phyloP scores from a whole-genome alignment of 257 asterid species.

The Solanum pinnatisectum region DNA sequence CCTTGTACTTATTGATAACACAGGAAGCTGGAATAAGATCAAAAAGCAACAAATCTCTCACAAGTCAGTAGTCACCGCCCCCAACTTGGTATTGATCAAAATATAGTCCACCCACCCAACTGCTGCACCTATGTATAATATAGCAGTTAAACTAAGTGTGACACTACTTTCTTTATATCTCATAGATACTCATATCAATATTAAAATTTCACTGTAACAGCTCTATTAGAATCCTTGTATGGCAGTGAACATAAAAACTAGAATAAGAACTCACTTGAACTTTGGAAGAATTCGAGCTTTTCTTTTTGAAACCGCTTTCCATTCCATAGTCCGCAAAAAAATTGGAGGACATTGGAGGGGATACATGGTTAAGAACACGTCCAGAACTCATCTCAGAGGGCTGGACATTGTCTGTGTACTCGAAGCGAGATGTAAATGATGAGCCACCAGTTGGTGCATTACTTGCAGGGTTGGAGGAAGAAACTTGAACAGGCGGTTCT shows the following conservation, averaged over 20 bases:
- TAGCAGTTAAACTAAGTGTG: neutral
- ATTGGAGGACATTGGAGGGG: conserved; percentile 56
- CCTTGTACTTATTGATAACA: neutral
- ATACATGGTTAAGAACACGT: conserved; percentile 52
- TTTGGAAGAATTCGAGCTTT: conserved; percentile 55
- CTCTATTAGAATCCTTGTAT: neutral
- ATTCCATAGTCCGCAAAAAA: conserved; percentile 89
- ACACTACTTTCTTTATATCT: neutral
- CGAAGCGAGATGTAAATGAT: conserved; percentile 67
- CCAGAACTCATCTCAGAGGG: conserved; percentile 63
- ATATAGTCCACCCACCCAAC: neutral
- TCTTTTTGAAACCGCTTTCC: conserved; percentile 82
- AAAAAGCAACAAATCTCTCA: neutral
- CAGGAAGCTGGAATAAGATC: neutral
- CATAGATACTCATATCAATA: neutral
- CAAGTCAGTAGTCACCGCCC: neutral
- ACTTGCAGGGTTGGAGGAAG: conserved; percentile 38
- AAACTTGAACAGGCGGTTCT: conserved; percentile 58
- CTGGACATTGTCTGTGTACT: conserved; percentile 62
- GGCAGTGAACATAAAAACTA: neutral
- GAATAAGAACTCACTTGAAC: conserved; percentile 46
- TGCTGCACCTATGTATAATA: neutral
- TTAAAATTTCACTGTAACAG: neutral
- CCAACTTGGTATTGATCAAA: neutral
- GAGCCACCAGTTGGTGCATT: conserved; percentile 33